Conservation (phyloP, 1,139 yeast genomes). For the Yamadazyma buinensis region DNA sequence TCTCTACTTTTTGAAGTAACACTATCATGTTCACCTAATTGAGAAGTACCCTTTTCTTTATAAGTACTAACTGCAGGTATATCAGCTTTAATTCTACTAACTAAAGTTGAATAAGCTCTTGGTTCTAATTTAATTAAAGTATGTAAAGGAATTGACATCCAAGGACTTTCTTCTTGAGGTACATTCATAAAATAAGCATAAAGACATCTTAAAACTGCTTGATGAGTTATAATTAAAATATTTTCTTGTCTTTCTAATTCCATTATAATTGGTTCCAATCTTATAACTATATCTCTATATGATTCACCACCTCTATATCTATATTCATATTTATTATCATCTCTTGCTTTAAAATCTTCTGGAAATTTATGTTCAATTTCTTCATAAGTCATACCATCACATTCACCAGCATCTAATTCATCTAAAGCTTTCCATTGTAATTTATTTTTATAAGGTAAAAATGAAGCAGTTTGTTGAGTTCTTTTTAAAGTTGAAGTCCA, state of each 20-base stretch:
- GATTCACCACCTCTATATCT: conserved; percentile 97
- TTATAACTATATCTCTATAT: conserved; percentile 88
- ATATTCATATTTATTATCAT: conserved; percentile 92
- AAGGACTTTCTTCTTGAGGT: conserved; percentile 95
- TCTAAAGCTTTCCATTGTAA: conserved; percentile 96
- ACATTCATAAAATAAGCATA: conserved; percentile 98
- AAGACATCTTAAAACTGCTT: conserved; percentile 92
- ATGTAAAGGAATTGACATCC: conserved; percentile 98
- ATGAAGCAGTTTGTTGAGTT: conserved; percentile 90
- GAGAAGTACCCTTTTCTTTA: conserved; percentile 88
- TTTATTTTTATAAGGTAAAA: conserved; percentile 71
- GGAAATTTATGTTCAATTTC: conserved; percentile 82
- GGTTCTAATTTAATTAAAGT: conserved; percentile 93
- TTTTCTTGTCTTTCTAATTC: conserved; percentile 96
- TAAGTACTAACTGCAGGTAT: conserved; percentile 97
- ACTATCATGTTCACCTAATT: conserved; percentile 55
- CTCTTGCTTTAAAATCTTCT: conserved; percentile 93
- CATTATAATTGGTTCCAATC: conserved; percentile 96
- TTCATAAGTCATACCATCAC: conserved; percentile 90
- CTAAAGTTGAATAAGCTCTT: conserved; percentile 85
- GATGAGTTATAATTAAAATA: conserved; percentile 93
- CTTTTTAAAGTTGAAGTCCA: conserved; percentile 95
- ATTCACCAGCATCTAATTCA: conserved; percentile 96
- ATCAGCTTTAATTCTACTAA: conserved; percentile 86
- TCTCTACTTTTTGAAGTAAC: conserved; percentile 37